A percentile compares a stretch with the other conserved stretches of the same genome.
These are phyloP conservation scores for Boletus hoseneyae DNA, from an alignment of 1,284 basidiomycete species.

Conservation along the genomic window DNA sequence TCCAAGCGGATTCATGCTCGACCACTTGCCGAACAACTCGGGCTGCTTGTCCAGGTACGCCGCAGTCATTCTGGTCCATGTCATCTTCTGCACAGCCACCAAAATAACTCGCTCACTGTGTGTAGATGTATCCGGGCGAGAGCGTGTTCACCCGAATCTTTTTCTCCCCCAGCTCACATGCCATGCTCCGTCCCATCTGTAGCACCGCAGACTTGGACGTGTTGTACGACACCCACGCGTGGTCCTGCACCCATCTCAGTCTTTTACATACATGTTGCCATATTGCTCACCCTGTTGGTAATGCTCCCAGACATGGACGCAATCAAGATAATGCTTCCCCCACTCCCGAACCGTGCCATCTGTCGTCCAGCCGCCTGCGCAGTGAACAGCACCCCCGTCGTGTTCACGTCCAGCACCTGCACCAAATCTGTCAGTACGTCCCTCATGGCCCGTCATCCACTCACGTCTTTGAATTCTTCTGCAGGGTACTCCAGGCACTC, in stretches of 20 bases:
- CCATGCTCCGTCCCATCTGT: conserved; percentile 82
- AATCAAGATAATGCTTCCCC: conserved; percentile 75
- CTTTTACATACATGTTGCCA: too few species aligned
- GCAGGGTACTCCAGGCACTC: conserved; percentile 71
- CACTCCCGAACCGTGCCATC: conserved; percentile 71
- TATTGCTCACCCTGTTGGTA: conserved; percentile 63
- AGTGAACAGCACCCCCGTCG: conserved; percentile 73
- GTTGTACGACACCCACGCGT: conserved; percentile 80
- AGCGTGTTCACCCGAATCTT: conserved; percentile 75
- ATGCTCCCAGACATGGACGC: conserved; percentile 87
- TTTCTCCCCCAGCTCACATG: conserved; percentile 73
- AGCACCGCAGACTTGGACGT: conserved; percentile 78
- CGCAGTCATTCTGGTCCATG: conserved; percentile 65
- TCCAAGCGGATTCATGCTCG: conserved; percentile 70
- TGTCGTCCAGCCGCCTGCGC: conserved; percentile 77
- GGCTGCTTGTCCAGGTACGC: conserved; percentile 71
- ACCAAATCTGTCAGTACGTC: not conserved
- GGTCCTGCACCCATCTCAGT: conserved; percentile 41
- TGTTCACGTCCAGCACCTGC: conserved; percentile 73
- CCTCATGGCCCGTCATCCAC: not conserved
- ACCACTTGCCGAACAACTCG: conserved; percentile 68
- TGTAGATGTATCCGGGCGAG: conserved; percentile 75
- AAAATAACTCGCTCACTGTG: conserved; percentile 43
- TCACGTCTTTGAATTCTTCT: conserved; percentile 65
- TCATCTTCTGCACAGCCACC: not conserved